Conservation (phyloP, 176 grass and related monocot genomes). For the Oryza meridionalis region DNA sequence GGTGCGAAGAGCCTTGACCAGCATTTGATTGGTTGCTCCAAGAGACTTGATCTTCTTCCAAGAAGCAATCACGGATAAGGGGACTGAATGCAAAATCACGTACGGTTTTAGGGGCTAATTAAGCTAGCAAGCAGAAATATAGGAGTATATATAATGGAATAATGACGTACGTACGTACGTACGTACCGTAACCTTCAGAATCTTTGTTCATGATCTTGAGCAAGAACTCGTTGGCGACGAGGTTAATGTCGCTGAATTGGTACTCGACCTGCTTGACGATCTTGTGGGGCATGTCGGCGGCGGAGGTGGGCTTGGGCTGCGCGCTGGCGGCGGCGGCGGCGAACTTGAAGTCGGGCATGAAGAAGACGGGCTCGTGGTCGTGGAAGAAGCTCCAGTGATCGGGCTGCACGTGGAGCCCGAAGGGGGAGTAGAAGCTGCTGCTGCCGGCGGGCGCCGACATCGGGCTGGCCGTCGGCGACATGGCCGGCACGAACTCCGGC, state of each 20-base stretch:
- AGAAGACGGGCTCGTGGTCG: conserved; percentile 63
- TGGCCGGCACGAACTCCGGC: conserved; percentile 68
- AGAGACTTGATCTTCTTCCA: conserved; percentile 90
- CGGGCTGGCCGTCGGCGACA: conserved; percentile 40
- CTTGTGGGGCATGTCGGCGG: conserved; percentile 59
- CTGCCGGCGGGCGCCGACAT: conserved; percentile 31
- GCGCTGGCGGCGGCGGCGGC: neutral
- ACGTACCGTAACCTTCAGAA: conserved; percentile 60
- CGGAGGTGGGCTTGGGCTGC: conserved; percentile 26
- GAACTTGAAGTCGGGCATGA: conserved; percentile 74
- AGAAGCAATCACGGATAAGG: conserved; percentile 72
- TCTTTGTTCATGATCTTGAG: conserved; percentile 91
- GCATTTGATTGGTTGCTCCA: conserved; percentile 66
- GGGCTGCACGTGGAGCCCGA: conserved; percentile 50
- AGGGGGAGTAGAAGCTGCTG: conserved; percentile 59
- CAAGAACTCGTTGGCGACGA: conserved; percentile 77
- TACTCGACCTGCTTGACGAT: conserved; percentile 90
- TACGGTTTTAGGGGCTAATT: too few species aligned
- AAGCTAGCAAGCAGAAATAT: too few species aligned
- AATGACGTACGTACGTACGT: neutral
- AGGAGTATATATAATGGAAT: too few species aligned
- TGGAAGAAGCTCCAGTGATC: conserved; percentile 69
- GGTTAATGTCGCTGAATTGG: conserved; percentile 82
- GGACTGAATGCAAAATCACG: conserved; percentile 41
- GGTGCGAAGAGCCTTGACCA: conserved; percentile 76